A percentile compares a stretch with the other conserved stretches of the same genome.
Conservation (phyloP, 1,139 yeast genomes). For the Saccharomyces hybrid region DNA sequence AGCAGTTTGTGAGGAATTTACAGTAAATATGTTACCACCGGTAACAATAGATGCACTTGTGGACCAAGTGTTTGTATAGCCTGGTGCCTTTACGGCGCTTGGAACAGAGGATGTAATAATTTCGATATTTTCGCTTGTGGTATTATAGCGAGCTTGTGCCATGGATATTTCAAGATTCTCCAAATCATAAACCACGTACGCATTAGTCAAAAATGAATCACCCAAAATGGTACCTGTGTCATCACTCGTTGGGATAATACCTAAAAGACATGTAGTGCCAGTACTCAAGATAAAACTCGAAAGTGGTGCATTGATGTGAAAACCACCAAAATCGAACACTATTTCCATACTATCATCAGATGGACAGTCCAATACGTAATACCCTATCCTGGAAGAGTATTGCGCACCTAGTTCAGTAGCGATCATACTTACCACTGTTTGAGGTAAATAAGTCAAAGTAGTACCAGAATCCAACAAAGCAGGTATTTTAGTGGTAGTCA, state of each 20-base stretch:
- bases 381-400: constrained; percentile 30
- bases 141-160: constrained; percentile 46
- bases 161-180: constrained; percentile 54
- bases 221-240: constrained; percentile 41
- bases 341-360: constrained; percentile 23
- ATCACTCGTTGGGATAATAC: constrained; percentile 28
- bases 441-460: constrained; percentile 48
- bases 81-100: constrained; percentile 37
- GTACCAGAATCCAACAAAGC: constrained; percentile 64
- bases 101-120: constrained; percentile 39
- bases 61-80: constrained; percentile 35
- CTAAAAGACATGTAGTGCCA: constrained; percentile 31
- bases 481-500: constrained; percentile 24
- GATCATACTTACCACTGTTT: constrained; percentile 33
- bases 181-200: constrained; percentile 69
- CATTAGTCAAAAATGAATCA: constrained; percentile 61
- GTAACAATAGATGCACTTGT: constrained; percentile 12
- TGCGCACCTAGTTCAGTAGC: constrained; percentile 34
- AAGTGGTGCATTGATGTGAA: constrained; percentile 40
- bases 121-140: constrained; percentile 39
- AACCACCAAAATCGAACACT: constrained; percentile 45
- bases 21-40: constrained; percentile 23
- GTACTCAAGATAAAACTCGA: constrained; percentile 31
- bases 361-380: constrained; percentile 33
- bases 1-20: not conserved